Percentiles rank a stretch among this genome's conserved stretches.
phyloP scores from a whole-genome alignment of 306 rosid genomes.

The Corylus avellana region DNA sequence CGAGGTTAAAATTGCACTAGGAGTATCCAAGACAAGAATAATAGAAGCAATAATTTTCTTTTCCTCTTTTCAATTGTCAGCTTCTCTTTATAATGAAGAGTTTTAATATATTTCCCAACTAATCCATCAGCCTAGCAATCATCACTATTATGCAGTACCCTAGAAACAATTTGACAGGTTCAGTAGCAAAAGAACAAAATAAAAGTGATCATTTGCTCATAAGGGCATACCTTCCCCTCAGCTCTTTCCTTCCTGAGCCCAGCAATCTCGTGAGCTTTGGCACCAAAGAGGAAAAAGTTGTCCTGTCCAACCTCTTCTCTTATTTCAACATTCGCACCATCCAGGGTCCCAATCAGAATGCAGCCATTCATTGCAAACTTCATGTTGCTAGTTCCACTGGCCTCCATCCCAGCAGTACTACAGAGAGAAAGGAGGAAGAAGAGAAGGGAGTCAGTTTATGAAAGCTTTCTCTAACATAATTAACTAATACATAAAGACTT shows the following conservation, averaged over 20 bases:
- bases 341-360: conserved; percentile 89
- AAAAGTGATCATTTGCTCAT: conserved; percentile 21
- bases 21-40: conserved; percentile 9
- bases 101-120: neutral
- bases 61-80: neutral
- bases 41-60: neutral
- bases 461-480: neutral
- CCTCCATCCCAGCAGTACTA: conserved; percentile 99
- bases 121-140: conserved; percentile 18
- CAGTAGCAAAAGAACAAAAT: neutral
- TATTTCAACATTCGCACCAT: conserved; percentile 98
- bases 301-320: conserved; percentile 93
- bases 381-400: conserved; percentile 99
- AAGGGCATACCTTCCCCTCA: conserved; percentile 77
- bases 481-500: neutral
- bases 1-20: conserved; percentile 29
- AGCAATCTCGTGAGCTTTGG: conserved; percentile 88
- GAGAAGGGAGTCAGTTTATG: neutral
- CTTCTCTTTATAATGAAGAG: neutral
- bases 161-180: conserved; percentile 9
- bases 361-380: conserved; percentile 98
- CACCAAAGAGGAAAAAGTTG: conserved; percentile 96
- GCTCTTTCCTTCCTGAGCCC: conserved; percentile 91
- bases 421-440: conserved; percentile 4
- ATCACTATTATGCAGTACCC: neutral